A percentile compares a stretch with the other conserved stretches of the same genome.
Evolutionary conservation across 305 asterid species (phyloP).

Genomic region (Rubia balearica): DNA sequence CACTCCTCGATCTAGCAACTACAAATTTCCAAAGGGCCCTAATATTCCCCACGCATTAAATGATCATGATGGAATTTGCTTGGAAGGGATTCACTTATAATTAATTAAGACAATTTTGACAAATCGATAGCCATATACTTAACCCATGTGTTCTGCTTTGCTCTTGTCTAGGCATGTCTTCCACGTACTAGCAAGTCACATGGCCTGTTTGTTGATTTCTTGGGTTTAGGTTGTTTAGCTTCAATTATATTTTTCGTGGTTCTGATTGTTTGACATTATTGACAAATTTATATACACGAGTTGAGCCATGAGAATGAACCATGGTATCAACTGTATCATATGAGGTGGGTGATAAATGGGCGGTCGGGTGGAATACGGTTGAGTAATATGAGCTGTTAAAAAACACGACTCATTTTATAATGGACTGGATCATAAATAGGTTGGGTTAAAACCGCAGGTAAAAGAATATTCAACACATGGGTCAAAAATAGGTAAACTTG

Average conservation of each 20-base stretch:
- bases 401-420: too few species aligned
- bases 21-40: not conserved
- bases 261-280: not conserved
- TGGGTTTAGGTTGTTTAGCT: not conserved
- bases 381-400: too few species aligned
- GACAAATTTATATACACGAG: not conserved
- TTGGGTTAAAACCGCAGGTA: too few species aligned
- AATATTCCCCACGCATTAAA: not conserved
- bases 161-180: constrained; percentile 21
- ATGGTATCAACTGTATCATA: too few species aligned
- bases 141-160: constrained; percentile 2
- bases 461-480: too few species aligned
- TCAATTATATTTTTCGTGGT: not conserved
- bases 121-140: constrained; percentile 20
- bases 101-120: not conserved
- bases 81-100: constrained; percentile 9
- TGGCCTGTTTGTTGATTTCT: constrained; percentile 24
- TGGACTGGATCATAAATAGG: too few species aligned
- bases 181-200: constrained; percentile 22
- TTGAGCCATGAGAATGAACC: not conserved
- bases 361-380: too few species aligned
- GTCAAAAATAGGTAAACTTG: too few species aligned
- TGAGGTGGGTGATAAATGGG: too few species aligned
- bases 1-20: too few species aligned
- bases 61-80: constrained; percentile 12